These are phyloP conservation scores for Cystobasidium sp. DNA, from an alignment of 1,284 basidiomycete genomes.

Conservation along the genomic window DNA sequence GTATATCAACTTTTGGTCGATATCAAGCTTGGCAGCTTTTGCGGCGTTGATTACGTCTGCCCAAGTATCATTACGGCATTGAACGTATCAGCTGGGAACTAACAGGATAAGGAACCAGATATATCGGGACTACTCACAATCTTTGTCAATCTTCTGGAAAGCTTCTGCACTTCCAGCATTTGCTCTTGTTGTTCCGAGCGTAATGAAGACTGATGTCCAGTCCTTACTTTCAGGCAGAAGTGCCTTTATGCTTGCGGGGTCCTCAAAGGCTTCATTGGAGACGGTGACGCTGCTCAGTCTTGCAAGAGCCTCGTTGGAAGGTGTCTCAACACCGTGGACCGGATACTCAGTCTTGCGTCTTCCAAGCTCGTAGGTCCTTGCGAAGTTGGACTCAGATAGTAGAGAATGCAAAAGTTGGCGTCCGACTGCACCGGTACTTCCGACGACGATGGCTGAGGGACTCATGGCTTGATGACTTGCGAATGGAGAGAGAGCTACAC, in stretches of 20 bases:
- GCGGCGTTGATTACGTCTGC: constrained; percentile 69
- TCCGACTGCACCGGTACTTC: constrained; percentile 69
- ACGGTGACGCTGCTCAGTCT: constrained; percentile 69
- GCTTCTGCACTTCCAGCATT: constrained; percentile 67
- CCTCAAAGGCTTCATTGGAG: constrained; percentile 61
- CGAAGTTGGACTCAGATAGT: constrained; percentile 63
- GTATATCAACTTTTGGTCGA: constrained; percentile 69
- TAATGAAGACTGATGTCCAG: constrained; percentile 47
- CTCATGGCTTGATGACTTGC: background rate
- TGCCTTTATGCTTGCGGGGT: constrained; percentile 58
- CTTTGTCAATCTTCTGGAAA: constrained; percentile 75
- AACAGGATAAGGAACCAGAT: background rate
- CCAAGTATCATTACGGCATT: background rate
- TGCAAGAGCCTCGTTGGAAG: constrained; percentile 59
- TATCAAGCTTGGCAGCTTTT: constrained; percentile 64
- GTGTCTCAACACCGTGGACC: constrained; percentile 56
- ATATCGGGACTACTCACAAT: constrained; percentile 59
- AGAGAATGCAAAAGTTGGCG: constrained; percentile 65
- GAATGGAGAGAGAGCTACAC: constrained; percentile 9
- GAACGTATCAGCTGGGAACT: background rate
- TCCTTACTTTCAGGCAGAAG: constrained; percentile 64
- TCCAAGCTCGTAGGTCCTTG: constrained; percentile 69
- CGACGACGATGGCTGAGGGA: constrained; percentile 61
- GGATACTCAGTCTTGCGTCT: constrained; percentile 61
- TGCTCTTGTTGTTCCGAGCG: constrained; percentile 67